Percentiles rank a stretch among this genome's conserved stretches.
phyloP scores from a whole-genome alignment of 139 green algal genomes.

The Chara braunii region DNA sequence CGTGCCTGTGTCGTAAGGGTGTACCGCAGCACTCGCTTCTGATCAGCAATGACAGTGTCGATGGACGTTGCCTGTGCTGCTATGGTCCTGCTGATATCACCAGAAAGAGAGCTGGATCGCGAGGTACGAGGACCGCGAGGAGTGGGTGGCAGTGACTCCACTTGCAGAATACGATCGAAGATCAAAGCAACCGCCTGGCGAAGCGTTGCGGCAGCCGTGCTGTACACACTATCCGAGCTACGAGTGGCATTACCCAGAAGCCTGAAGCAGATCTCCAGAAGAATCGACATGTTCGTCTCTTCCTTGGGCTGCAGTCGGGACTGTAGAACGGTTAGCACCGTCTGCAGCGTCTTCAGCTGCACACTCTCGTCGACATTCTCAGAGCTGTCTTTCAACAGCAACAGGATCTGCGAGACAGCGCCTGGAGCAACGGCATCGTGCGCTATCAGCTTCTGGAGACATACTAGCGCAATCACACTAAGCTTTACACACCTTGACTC shows the following conservation, averaged over 20 bases:
- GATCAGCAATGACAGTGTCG: no score
- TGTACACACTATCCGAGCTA: conserved; percentile 1
- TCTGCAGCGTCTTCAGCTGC: conserved; percentile 77
- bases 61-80: no score
- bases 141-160: conserved; percentile 13
- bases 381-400: conserved; percentile 50
- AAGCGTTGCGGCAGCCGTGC: conserved; percentile 36
- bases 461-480: conserved; percentile 52
- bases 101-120: conserved; percentile 3
- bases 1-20: no score
- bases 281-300: no score
- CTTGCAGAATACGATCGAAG: conserved; percentile 34
- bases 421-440: conserved; percentile 57
- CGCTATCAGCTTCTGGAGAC: conserved; percentile 72
- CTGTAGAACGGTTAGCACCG: conserved; percentile 70
- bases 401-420: conserved; percentile 49
- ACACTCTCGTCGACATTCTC: conserved; percentile 58
- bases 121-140: not conserved
- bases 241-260: not conserved
- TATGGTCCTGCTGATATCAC: conserved; percentile 27
- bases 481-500: conserved; percentile 65
- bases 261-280: not conserved
- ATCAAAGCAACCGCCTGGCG: conserved; percentile 41
- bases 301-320: conserved; percentile 49
- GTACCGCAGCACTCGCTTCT: no score